Percentiles rank a stretch among this genome's conserved stretches.
These are phyloP conservation scores for Leccinum fibrillosum DNA, from an alignment of 768 basidiomycete species.

Conservation along the genomic window DNA sequence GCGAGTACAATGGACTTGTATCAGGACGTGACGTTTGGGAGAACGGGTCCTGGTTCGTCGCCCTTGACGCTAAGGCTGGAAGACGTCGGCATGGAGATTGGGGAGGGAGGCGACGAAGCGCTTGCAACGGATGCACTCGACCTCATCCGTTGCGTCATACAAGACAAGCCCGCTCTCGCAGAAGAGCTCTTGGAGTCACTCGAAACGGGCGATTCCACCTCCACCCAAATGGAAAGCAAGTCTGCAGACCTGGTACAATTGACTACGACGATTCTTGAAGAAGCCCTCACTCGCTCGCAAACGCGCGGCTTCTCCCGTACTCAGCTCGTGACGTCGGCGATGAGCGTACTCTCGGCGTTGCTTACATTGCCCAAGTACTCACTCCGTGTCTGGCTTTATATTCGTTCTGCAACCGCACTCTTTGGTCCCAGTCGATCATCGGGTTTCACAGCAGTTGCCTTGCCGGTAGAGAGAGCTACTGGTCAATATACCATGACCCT, in stretches of 20 bases:
- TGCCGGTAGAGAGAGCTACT: slow-evolving; percentile 66
- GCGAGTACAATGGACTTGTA: slow-evolving; percentile 39
- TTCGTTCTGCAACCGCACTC: slow-evolving; percentile 73
- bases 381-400: slow-evolving; percentile 84
- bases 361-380: slow-evolving; percentile 72
- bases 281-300: slow-evolving; percentile 57
- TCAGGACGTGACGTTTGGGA: slow-evolving; percentile 52
- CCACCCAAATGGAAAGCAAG: slow-evolving; percentile 46
- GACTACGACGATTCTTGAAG: slow-evolving; percentile 78
- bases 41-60: slow-evolving; percentile 36
- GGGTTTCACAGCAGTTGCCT: slow-evolving; percentile 60
- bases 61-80: slow-evolving; percentile 50
- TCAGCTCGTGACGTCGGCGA: slow-evolving; percentile 71
- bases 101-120: slow-evolving; percentile 55
- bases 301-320: slow-evolving; percentile 46
- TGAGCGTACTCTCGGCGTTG: slow-evolving; percentile 78
- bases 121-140: slow-evolving; percentile 74
- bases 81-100: slow-evolving; percentile 72
- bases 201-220: slow-evolving; percentile 34
- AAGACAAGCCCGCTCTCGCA: slow-evolving; percentile 63
- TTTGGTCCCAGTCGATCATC: slow-evolving; percentile 60
- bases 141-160: slow-evolving; percentile 73
- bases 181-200: slow-evolving; percentile 64
- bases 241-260: slow-evolving; percentile 76
- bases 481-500: slow-evolving; percentile 83